These are phyloP conservation scores for Anisogramma anomala DNA, from an alignment of 2,329 filamentous ascomycete genomes.

Conservation along the genomic window DNA sequence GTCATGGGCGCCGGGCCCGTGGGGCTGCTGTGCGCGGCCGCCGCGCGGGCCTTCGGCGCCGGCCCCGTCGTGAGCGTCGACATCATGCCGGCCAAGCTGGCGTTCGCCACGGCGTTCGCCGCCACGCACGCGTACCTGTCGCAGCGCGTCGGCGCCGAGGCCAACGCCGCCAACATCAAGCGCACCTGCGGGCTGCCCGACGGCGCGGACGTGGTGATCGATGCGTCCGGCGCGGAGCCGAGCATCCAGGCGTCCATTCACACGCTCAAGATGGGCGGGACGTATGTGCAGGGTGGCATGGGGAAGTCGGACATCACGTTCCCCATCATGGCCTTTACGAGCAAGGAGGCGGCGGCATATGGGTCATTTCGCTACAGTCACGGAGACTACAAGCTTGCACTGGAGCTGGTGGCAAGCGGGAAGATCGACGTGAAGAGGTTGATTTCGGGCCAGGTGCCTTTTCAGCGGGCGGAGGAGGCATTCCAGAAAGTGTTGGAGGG, in stretches of 20 bases:
- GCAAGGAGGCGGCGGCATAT: slow-evolving; percentile 77
- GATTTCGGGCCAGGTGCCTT: slow-evolving; percentile 65
- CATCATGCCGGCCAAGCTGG: slow-evolving; percentile 66
- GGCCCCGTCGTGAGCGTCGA: slow-evolving; percentile 76
- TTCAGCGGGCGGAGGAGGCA: slow-evolving; percentile 72
- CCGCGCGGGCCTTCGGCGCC: slow-evolving; percentile 77
- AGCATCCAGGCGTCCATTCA: slow-evolving; percentile 67
- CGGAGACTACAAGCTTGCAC: slow-evolving; percentile 76
- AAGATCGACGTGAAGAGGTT: slow-evolving; percentile 73
- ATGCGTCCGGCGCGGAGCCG: slow-evolving; percentile 68
- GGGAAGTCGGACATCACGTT: slow-evolving; percentile 78
- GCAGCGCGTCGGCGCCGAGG: slow-evolving; percentile 49
- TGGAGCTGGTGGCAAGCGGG: slow-evolving; percentile 62
- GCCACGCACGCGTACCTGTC: slow-evolving; percentile 62
- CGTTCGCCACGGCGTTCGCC: slow-evolving; percentile 63
- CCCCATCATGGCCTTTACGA: slow-evolving; percentile 80
- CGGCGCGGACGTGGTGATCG: slow-evolving; percentile 69
- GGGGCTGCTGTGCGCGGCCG: slow-evolving; percentile 75
- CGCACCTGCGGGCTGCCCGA: slow-evolving; percentile 48
- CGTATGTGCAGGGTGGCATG: slow-evolving; percentile 82
- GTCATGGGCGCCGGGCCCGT: slow-evolving; percentile 84
- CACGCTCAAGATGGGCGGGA: slow-evolving; percentile 57
- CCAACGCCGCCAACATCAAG: slow-evolving; percentile 62
- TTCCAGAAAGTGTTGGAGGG: slow-evolving; percentile 80
- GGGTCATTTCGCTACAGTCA: slow-evolving; percentile 84